phyloP scores from a whole-genome alignment of 2,329 filamentous ascomycete genomes.

The Erysiphe pisi region DNA sequence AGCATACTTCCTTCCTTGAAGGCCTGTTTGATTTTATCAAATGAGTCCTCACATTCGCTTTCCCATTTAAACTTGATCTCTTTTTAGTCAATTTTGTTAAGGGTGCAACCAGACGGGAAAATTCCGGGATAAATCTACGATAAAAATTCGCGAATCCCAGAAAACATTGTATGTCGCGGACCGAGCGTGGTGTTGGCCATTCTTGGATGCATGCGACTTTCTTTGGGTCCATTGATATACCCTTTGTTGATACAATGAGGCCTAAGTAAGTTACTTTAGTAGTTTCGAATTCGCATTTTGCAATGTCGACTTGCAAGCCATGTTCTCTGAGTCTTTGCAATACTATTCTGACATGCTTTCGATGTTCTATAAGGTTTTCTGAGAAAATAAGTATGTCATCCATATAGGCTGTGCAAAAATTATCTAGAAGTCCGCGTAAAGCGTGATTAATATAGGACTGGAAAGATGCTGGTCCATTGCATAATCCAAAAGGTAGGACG shows the following conservation, averaged over 20 bases:
- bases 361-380: neutral
- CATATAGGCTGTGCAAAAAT: conserved; percentile 12
- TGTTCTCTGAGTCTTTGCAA: neutral
- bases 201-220: neutral
- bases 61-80: neutral
- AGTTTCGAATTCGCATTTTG: neutral
- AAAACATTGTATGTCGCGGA: neutral
- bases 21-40: neutral
- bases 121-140: neutral
- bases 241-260: neutral
- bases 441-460: conserved; percentile 4
- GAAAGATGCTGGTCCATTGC: conserved; percentile 10
- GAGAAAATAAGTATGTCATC: conserved; percentile 21
- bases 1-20: neutral
- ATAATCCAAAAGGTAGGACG: neutral
- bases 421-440: neutral
- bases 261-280: neutral
- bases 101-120: neutral
- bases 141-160: conserved; percentile 17
- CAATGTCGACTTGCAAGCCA: neutral
- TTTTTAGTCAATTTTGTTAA: neutral
- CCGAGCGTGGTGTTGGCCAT: neutral
- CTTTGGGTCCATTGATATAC: neutral
- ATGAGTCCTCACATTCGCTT: neutral
- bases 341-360: neutral